These are phyloP conservation scores for Kwoniella heveanensis DNA, from an alignment of 768 basidiomycete species.

Conservation along the genomic window DNA sequence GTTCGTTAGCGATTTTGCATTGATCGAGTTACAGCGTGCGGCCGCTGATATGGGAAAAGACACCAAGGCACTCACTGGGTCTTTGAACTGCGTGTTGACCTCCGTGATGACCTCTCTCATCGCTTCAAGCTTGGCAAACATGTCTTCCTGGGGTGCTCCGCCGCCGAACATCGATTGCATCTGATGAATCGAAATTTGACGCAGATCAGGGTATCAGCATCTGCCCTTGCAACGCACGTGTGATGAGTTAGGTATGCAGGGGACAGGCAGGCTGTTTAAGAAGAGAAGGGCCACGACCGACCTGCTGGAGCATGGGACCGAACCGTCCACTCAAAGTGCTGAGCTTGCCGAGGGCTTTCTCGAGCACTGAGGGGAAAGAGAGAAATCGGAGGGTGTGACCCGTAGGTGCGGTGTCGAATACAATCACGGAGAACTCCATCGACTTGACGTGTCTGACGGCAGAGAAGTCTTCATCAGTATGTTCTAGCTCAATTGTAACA, in stretches of 20 bases:
- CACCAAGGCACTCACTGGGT: slow-evolving; percentile 70
- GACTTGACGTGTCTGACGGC: slow-evolving; percentile 91
- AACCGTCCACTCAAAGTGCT: slow-evolving; percentile 91
- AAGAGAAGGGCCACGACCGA: too few relatives aligned
- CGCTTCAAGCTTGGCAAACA: slow-evolving; percentile 96
- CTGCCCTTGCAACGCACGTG: too few relatives aligned
- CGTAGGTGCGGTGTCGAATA: slow-evolving; percentile 98
- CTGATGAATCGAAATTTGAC: slow-evolving; percentile 58
- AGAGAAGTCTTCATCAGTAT: neutral
- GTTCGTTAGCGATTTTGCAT: neutral
- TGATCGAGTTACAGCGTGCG: too few relatives aligned
- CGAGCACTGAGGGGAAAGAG: slow-evolving; percentile 96
- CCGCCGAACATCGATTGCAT: slow-evolving; percentile 98
- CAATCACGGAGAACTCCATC: slow-evolving; percentile 99
- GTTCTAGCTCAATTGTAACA: too few relatives aligned
- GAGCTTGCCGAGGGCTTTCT: slow-evolving; percentile 94
- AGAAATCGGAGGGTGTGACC: slow-evolving; percentile 98
- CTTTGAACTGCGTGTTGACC: slow-evolving; percentile 98
- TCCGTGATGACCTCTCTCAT: slow-evolving; percentile 98
- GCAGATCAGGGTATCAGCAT: neutral
- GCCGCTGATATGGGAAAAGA: too few relatives aligned
- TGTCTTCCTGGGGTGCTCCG: slow-evolving; percentile 89
- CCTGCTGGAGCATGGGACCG: slow-evolving; percentile 93
- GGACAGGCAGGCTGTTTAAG: too few relatives aligned
- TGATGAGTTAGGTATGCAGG: too few relatives aligned